A percentile compares a stretch with the other conserved stretches of the same genome.
phyloP scores from a whole-genome alignment of 371 early-diverging fungal genomes.

The Nematocida ironsii region DNA sequence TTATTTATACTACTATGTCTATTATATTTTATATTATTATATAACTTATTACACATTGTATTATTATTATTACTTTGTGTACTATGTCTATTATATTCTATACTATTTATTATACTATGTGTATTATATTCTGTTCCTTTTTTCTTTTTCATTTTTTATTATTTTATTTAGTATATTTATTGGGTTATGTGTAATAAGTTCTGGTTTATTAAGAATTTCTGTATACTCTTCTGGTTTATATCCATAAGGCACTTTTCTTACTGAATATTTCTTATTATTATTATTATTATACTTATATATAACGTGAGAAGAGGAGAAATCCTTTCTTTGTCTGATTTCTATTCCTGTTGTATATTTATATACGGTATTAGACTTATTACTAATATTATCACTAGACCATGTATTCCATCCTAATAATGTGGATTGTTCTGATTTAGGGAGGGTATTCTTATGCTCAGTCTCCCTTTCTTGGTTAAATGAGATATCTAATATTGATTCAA shows the following conservation, averaged over 20 bases:
- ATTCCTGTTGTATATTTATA: constrained; percentile 60
- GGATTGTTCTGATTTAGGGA: too few species aligned
- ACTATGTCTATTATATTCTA: too few species aligned
- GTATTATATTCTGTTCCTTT: neutral
- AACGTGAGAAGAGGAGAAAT: constrained; percentile 64
- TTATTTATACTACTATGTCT: too few species aligned
- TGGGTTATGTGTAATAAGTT: neutral
- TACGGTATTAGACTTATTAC: too few species aligned
- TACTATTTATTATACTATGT: too few species aligned
- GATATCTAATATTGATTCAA: too few species aligned
- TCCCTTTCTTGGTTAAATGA: too few species aligned
- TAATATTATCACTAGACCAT: constrained; percentile 43
- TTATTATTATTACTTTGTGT: too few species aligned
- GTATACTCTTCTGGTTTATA: constrained; percentile 58
- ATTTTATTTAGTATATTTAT: constrained; percentile 25
- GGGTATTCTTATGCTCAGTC: too few species aligned
- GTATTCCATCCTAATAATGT: constrained; percentile 66
- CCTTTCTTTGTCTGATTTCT: constrained; percentile 64
- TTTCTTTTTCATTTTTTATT: constrained; percentile 32
- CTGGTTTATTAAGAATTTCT: neutral
- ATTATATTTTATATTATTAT: too few species aligned
- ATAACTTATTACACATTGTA: too few species aligned
- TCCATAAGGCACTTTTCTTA: constrained; percentile 58
- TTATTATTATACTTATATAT: constrained; percentile 66
- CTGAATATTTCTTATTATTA: constrained; percentile 60